These are phyloP conservation scores for Syzygium syzygioides DNA, from an alignment of 441 rosid species.

Conservation along the genomic window DNA sequence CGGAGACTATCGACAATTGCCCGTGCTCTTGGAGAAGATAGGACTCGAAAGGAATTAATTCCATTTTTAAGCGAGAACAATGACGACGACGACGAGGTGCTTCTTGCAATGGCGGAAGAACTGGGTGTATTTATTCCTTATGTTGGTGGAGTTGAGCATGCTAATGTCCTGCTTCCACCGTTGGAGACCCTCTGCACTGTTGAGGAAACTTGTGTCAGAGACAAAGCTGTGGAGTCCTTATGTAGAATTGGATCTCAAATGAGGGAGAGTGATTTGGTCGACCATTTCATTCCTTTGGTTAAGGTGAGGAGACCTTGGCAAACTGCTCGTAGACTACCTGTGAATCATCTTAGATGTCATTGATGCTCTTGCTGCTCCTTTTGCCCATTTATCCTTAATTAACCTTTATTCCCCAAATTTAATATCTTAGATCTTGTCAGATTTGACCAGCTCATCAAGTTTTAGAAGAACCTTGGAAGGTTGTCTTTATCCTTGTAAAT, in stretches of 20 bases:
- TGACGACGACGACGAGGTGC: conserved; percentile 97
- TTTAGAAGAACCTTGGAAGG: background rate
- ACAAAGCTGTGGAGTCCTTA: conserved; percentile 77
- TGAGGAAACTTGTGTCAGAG: conserved; percentile 95
- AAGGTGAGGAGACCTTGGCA: conserved; percentile 44
- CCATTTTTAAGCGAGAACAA: conserved; percentile 91
- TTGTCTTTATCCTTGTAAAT: background rate
- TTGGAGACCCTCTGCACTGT: conserved; percentile 81
- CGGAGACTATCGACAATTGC: conserved; percentile 86
- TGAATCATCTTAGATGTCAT: background rate
- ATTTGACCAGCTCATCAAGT: background rate
- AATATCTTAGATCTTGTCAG: background rate
- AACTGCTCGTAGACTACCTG: background rate
- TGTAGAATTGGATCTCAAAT: conserved; percentile 90
- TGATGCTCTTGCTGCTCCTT: background rate
- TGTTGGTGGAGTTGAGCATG: conserved; percentile 86
- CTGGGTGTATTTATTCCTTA: conserved; percentile 88
- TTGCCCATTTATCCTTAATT: background rate
- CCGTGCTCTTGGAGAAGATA: conserved; percentile 93
- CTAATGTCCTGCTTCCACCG: conserved; percentile 76
- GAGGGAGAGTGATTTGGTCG: conserved; percentile 74
- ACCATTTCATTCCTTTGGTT: conserved; percentile 66
- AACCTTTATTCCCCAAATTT: background rate
- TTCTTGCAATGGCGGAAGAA: conserved; percentile 96
- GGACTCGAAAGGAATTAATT: conserved; percentile 85